Percentiles rank a stretch among this genome's conserved stretches.
Conservation (phyloP, 169 alveolate species). For the Cryptosporidium andersoni region DNA sequence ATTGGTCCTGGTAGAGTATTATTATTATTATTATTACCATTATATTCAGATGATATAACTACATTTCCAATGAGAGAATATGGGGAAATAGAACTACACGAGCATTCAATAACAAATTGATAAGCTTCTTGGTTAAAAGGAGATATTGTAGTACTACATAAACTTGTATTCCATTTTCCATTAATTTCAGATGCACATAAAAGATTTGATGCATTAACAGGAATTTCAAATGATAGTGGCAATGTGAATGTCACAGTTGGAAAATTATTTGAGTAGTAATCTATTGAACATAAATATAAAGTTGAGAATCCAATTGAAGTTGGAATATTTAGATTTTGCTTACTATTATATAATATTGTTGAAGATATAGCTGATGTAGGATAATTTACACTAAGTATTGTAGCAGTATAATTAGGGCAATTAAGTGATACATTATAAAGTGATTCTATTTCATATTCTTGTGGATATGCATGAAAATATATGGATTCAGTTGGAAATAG, state of each 20-base stretch:
- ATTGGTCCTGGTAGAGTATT: conserved; percentile 1
- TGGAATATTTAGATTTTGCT: conserved; percentile 1
- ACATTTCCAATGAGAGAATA: conserved; percentile 37
- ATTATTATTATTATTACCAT: conserved; percentile 30
- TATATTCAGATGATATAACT: conserved; percentile 13
- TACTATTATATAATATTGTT: conserved; percentile 36
- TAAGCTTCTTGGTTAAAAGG: conserved; percentile 56
- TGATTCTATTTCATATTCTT: conserved; percentile 55
- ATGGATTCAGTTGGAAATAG: conserved; percentile 45
- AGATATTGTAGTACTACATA: conserved; percentile 42
- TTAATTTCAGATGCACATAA: conserved; percentile 41
- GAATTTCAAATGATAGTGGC: conserved; percentile 66
- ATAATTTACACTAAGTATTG: conserved; percentile 25
- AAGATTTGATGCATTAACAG: conserved; percentile 46
- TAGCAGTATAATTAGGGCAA: conserved; percentile 62
- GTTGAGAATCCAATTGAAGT: conserved; percentile 49
- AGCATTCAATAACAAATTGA: conserved; percentile 52
- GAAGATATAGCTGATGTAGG: conserved; percentile 29
- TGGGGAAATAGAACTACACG: conserved; percentile 59
- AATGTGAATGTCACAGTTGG: conserved; percentile 50
- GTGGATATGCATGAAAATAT: conserved; percentile 62
- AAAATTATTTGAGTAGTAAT: conserved; percentile 31
- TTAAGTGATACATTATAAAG: conserved; percentile 9
- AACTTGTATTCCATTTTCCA: conserved; percentile 44
- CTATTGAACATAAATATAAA: conserved; percentile 47